These are phyloP conservation scores for Apiotrichum porosum DNA, from an alignment of 1,284 basidiomycete genomes.

Conservation along the genomic window DNA sequence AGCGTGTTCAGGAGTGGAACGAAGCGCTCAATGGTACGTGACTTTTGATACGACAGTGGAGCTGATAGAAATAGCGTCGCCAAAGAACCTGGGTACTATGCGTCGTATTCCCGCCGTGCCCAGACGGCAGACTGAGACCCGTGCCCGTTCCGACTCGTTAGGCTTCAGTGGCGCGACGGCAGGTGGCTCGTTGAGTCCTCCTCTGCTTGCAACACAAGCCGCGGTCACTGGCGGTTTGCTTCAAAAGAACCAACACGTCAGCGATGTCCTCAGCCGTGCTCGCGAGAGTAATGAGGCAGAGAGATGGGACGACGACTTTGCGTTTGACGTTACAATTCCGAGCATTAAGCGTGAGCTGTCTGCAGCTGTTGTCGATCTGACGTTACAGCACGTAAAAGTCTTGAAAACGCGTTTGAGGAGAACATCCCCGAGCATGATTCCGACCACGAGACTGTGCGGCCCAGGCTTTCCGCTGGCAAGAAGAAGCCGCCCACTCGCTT, in stretches of 20 bases:
- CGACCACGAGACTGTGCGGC: slow-evolving; percentile 36
- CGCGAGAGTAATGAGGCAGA: slow-evolving; percentile 28
- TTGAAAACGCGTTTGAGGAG: background rate
- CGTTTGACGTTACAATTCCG: slow-evolving; percentile 64
- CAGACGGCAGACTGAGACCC: background rate
- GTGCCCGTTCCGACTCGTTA: background rate
- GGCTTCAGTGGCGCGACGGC: no score
- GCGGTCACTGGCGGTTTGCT: slow-evolving; percentile 22
- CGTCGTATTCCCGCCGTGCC: slow-evolving; percentile 9
- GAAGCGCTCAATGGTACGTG: slow-evolving; percentile 81
- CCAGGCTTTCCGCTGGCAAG: slow-evolving; percentile 3
- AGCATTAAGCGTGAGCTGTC: slow-evolving; percentile 24
- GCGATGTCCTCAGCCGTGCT: slow-evolving; percentile 53
- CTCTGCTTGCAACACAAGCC: no score
- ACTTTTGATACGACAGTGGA: background rate
- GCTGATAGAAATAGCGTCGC: slow-evolving; percentile 45
- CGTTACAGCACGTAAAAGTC: slow-evolving; percentile 7
- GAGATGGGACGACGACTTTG: slow-evolving; percentile 89
- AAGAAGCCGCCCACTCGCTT: slow-evolving; percentile 1
- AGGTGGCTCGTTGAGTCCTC: no score
- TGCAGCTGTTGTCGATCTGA: background rate
- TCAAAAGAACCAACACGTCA: slow-evolving; percentile 60
- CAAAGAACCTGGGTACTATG: slow-evolving; percentile 45
- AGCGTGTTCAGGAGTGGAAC: slow-evolving; percentile 97
- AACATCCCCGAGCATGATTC: slow-evolving; percentile 13